Evolutionary conservation across 805 yeast genomes (phyloP).

Genomic region (Candida peoriensis): DNA sequence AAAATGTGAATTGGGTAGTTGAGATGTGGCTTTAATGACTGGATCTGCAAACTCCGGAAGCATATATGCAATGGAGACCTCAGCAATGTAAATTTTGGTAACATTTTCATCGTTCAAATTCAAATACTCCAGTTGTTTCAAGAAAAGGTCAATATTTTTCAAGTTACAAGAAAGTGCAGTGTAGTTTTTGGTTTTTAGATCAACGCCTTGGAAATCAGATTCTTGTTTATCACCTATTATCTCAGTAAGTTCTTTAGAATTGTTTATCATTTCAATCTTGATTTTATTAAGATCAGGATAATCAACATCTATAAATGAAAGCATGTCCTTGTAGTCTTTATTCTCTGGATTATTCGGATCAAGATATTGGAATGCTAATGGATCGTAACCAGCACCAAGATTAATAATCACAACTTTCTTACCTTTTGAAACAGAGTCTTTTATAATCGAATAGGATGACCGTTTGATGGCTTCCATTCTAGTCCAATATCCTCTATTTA

Average conservation of each 20-base stretch:
- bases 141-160: constrained; percentile 39
- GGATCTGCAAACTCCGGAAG: constrained; percentile 57
- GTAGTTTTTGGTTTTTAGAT: constrained; percentile 40
- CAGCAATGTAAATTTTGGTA: constrained; percentile 64
- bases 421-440: constrained; percentile 18
- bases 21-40: constrained; percentile 43
- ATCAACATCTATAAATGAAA: constrained; percentile 65
- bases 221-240: constrained; percentile 34
- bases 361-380: constrained; percentile 49
- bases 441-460: constrained; percentile 43
- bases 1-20: constrained; percentile 49
- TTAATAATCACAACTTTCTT: constrained; percentile 46
- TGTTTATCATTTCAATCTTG: constrained; percentile 48
- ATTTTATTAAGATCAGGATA: constrained; percentile 61
- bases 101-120: constrained; percentile 23
- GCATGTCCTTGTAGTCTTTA: constrained; percentile 23
- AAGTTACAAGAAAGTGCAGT: constrained; percentile 64
- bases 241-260: constrained; percentile 39
- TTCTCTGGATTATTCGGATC: constrained; percentile 28
- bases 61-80: constrained; percentile 82
- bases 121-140: constrained; percentile 16
- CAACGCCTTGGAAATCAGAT: constrained; percentile 19
- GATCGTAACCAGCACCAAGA: constrained; percentile 77
- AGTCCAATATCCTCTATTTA: constrained; percentile 80
- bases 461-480: constrained; percentile 65